phyloP scores from a whole-genome alignment of 176 grass and related monocot species.

The Saccharum officinarum region DNA sequence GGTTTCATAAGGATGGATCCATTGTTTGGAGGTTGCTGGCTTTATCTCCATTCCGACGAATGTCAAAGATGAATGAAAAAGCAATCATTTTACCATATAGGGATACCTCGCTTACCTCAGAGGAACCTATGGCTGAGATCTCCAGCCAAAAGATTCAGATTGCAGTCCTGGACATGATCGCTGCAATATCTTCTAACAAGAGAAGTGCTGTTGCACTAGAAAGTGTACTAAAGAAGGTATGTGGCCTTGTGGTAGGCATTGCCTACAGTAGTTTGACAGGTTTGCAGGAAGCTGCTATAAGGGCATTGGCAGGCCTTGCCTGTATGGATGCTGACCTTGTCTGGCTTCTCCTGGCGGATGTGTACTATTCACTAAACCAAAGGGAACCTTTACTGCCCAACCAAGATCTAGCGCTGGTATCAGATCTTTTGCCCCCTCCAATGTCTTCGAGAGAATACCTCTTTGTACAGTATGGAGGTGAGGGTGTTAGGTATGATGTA shows the following conservation, averaged over 20 bases:
- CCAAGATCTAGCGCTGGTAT: constrained; percentile 46
- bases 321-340: constrained; percentile 81
- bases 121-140: constrained; percentile 85
- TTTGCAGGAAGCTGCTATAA: constrained; percentile 68
- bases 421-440: constrained; percentile 66
- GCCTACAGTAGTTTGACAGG: constrained; percentile 64
- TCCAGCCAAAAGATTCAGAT: constrained; percentile 90
- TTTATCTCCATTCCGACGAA: constrained; percentile 68
- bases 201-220: constrained; percentile 66
- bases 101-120: constrained; percentile 49
- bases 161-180: constrained; percentile 80
- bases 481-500: constrained; percentile 68
- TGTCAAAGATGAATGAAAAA: constrained; percentile 49
- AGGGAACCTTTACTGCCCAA: constrained; percentile 48
- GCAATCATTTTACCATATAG: constrained; percentile 85
- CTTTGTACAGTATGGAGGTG: constrained; percentile 74
- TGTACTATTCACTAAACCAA: constrained; percentile 76
- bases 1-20: constrained; percentile 83
- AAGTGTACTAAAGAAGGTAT: constrained; percentile 76
- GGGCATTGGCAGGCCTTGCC: constrained; percentile 66
- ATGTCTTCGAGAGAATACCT: constrained; percentile 68
- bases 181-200: constrained; percentile 62
- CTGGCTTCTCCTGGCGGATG: constrained; percentile 91
- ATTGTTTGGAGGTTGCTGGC: constrained; percentile 75
- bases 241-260: constrained; percentile 87